These are phyloP conservation scores for Solanum infundibuliforme DNA, from an alignment of 257 asterid genomes.

Conservation along the genomic window DNA sequence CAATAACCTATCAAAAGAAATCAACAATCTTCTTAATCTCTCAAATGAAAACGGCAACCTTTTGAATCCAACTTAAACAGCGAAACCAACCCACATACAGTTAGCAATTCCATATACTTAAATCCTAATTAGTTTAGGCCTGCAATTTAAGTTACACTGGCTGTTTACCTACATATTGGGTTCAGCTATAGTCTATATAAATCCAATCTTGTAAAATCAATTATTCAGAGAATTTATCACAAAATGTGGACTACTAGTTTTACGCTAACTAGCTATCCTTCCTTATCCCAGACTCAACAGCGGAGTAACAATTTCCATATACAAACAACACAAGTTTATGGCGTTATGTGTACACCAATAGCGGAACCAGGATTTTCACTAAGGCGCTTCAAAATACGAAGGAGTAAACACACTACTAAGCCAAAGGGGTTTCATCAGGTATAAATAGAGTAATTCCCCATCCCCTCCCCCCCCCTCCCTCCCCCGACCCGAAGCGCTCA, in stretches of 20 bases:
- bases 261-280: neutral
- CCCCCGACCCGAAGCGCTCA: neutral
- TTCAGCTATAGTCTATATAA: neutral
- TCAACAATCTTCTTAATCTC: neutral
- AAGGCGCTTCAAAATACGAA: neutral
- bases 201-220: neutral
- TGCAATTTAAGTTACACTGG: neutral
- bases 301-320: neutral
- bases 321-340: neutral
- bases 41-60: neutral
- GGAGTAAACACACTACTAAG: neutral
- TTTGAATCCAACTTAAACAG: neutral
- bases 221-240: neutral
- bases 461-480: too few species aligned
- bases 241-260: neutral
- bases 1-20: neutral
- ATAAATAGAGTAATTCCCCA: neutral
- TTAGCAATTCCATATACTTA: neutral
- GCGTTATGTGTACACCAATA: neutral
- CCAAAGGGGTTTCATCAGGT: neutral
- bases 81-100: neutral
- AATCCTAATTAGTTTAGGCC: neutral
- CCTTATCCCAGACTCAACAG: neutral
- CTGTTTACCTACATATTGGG: neutral
- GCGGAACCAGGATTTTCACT: neutral